Evolutionary conservation across 805 yeast species (phyloP), one percentile per base, ranked within the genome.

Genomic region (Candida sonorensis): DNA sequence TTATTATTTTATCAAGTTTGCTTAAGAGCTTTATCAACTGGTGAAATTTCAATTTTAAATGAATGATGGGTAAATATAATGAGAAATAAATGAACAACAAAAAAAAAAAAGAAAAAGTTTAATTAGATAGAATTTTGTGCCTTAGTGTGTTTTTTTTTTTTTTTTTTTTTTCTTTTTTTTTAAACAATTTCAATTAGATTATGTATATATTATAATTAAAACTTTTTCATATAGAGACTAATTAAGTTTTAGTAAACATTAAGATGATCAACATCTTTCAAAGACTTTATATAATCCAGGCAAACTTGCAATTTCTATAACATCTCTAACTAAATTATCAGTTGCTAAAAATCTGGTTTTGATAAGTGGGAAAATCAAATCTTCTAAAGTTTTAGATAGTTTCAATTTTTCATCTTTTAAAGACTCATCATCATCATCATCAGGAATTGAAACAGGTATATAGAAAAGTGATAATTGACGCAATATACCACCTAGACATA

Each of bases 201-300:
- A n/a, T n/a, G n/a, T n/a, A n/a, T n/a, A n/a, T n/a, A n/a, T n/a
- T n/a, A n/a, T n/a, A n/a, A n/a, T n/a, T n/a, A n/a, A n/a, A n/a
- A n/a, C n/a, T n/a, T n/a, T n/a, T n/a, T n/a, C n/a, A n/a, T n/a
- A n/a, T n/a, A n/a, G n/a, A n/a, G n/a, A n/a, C n/a, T n/a, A n/a
- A n/a, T n/a, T n/a, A n/a, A n/a, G n/a, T n/a, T n/a, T n/a, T n/a
- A n/a, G n/a, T n/a, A n/a, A n/a, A n/a, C n/a, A n/a, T n/a, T n/a
- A n/a, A n/a, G n/a, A n/a, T n/a, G 7, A 19, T 19, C 46, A 83
- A 48, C 98, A 92, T 52, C 98, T 67, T 61, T 92, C 98, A 63
- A 92, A 92, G 4, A 94, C 94, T 47, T 69, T 74, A 57, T 92
- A 92, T 35, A 92, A 62, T 0, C 95, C 95, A 2, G 97, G 97